phyloP scores from a whole-genome alignment of 2,329 filamentous ascomycete species.

The Zalaria obscura region DNA sequence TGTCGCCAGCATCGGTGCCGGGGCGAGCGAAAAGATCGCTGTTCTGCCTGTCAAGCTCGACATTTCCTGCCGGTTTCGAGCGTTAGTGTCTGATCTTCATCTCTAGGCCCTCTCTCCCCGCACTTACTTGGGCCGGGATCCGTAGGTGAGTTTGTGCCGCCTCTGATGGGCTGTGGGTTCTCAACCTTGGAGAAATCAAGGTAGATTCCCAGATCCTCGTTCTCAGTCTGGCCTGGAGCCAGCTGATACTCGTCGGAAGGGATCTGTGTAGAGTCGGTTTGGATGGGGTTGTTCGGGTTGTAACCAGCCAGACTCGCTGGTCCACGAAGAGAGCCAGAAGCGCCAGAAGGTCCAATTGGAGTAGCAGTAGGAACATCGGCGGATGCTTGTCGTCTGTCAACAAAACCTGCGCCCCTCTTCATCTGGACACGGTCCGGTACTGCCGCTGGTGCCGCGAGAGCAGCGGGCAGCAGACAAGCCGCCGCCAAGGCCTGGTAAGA shows the following conservation, averaged over 20 bases:
- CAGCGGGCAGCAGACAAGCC: constrained; percentile 1
- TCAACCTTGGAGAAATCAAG: constrained; percentile 23
- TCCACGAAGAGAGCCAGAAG: constrained; percentile 22
- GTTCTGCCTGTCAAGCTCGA: constrained; percentile 23
- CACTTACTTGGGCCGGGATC: constrained; percentile 20
- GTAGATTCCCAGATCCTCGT: constrained; percentile 23
- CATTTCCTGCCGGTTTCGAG: constrained; percentile 11
- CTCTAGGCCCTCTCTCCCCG: neutral
- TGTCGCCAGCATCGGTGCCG: constrained; percentile 23
- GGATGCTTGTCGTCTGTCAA: neutral
- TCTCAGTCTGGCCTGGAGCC: constrained; percentile 21
- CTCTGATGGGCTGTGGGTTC: constrained; percentile 26
- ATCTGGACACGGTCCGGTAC: neutral
- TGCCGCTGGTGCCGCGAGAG: constrained; percentile 2
- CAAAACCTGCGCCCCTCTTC: too few relatives aligned
- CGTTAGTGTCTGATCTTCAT: neutral
- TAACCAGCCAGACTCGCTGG: constrained; percentile 18
- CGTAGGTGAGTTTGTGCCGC: constrained; percentile 21
- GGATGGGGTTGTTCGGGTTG: constrained; percentile 16
- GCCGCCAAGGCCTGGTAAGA: neutral
- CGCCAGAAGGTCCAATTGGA: constrained; percentile 16
- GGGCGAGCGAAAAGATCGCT: constrained; percentile 25
- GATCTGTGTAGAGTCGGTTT: constrained; percentile 18
- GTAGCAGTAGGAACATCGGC: constrained; percentile 6
- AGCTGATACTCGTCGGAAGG: constrained; percentile 21